phyloP scores from a whole-genome alignment of 768 basidiomycete species.

The Pholiota conissans region DNA sequence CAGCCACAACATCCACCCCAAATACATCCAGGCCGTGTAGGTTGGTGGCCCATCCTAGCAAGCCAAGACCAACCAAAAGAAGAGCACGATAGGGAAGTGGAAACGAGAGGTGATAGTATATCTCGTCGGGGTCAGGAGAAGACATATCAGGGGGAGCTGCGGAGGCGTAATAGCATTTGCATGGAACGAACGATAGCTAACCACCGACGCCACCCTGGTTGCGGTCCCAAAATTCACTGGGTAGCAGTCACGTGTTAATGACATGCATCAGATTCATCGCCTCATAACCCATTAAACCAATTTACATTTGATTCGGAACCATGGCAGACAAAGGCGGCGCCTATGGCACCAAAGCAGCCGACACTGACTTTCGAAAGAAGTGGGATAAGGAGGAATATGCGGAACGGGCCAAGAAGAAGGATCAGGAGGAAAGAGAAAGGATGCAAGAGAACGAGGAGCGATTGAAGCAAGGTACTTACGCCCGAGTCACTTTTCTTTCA shows the following conservation, averaged over 20 bases:
- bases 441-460: constrained; percentile 87
- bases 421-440: constrained; percentile 75
- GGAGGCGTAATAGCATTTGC: constrained; percentile 7
- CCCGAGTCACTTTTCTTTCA: neutral
- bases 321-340: constrained; percentile 43
- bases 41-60: constrained; percentile 92
- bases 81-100: constrained; percentile 94
- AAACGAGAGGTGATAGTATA: constrained; percentile 56
- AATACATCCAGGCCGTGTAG: constrained; percentile 77
- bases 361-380: constrained; percentile 83
- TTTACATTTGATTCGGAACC: too few relatives aligned
- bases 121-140: constrained; percentile 31
- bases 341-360: constrained; percentile 46
- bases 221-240: neutral
- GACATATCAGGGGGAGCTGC: constrained; percentile 16
- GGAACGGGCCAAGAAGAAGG: constrained; percentile 80
- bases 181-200: neutral
- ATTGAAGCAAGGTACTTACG: constrained; percentile 70
- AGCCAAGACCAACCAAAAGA: constrained; percentile 72
- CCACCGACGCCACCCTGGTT: neutral
- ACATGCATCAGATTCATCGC: neutral
- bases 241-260: neutral
- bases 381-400: constrained; percentile 96
- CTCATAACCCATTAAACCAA: too few relatives aligned
- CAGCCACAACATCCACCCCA: constrained; percentile 71